Base-by-base conservation (phyloP, 176 grass and related monocot species). In the Dactylis glomerata region DNA sequence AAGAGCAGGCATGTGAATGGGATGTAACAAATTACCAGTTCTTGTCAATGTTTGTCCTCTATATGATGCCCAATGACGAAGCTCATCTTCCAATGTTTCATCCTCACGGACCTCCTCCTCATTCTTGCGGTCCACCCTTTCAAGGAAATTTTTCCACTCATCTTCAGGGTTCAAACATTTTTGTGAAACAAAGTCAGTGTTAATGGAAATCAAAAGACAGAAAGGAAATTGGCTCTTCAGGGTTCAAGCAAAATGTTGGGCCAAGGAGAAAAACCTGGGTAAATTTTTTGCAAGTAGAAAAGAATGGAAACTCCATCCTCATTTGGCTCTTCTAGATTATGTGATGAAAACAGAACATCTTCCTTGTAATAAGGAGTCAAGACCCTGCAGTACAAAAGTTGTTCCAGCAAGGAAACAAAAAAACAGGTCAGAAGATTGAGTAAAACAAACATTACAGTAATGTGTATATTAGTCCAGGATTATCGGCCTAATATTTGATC, bases 261-360 rank as follows among this genome's bases (percentile, higher is more conserved):
- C 2, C 24, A 72, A 61, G 27, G 42, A 79, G 32, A 73, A 58
- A 59, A 79, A 95, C 96, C 96, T 94, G 96, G 96, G 78, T 96
- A 99, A 74, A 99, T 99, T 86, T 99, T 99, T 77, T 99, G 96
- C 9, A 99, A 89, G 78, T 99, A 99, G 86, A 99, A 99, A 83
- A 99, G 89, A 19, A 99, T 99, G 66, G 96, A 92, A 83, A 99
- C 93, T 30, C 96, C 96, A 90, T 99, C 96, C 73, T 99, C 96
- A 81, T 99, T 99, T 81, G 45, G 46, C 64, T 92, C 93, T 83
- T 96, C 84, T 11, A 99, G 72, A 79, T 69, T 88, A 10, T 96
- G 78, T 79, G 49, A 89, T 36, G 96, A 90, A 86, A 99, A 99
- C 38, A 99, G 91, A 87, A 99, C 96, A 68, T 99, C 96, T 82